These are phyloP conservation scores for Fusarium chuoi DNA, from an alignment of 2,329 filamentous ascomycete species.

Conservation along the genomic window DNA sequence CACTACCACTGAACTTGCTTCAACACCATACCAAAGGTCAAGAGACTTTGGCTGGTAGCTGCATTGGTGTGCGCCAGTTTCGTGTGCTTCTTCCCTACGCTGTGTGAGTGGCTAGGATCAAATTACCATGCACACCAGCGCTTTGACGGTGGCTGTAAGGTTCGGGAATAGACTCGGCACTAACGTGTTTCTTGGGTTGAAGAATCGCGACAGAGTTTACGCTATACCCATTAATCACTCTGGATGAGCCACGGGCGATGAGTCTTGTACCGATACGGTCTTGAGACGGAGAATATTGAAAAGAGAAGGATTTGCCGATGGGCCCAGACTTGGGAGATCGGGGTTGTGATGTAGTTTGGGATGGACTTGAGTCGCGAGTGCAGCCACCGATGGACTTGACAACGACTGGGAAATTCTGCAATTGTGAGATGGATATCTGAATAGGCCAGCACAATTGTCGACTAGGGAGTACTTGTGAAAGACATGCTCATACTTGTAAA, in stretches of 20 bases:
- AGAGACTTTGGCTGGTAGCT: not conserved
- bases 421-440: rapidly evolving
- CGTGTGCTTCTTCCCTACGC: not conserved
- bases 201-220: not conserved
- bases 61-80: not conserved
- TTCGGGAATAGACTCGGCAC: not conserved
- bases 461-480: too few relatives aligned
- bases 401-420: not conserved
- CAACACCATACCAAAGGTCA: not conserved
- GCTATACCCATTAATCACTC: rapidly evolving
- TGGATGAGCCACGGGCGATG: not conserved
- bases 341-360: not conserved
- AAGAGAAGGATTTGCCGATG: not conserved
- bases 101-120: rapidly evolving
- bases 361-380: not conserved
- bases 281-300: not conserved
- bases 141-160: not conserved
- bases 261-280: not conserved
- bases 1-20: not conserved
- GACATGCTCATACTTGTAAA: not conserved
- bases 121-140: not conserved
- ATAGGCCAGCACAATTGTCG: not conserved
- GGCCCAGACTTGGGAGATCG: not conserved
- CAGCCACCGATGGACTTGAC: not conserved
- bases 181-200: rapidly evolving